Base-by-base conservation (phyloP, 441 rosid species). In the Croton setiger region DNA sequence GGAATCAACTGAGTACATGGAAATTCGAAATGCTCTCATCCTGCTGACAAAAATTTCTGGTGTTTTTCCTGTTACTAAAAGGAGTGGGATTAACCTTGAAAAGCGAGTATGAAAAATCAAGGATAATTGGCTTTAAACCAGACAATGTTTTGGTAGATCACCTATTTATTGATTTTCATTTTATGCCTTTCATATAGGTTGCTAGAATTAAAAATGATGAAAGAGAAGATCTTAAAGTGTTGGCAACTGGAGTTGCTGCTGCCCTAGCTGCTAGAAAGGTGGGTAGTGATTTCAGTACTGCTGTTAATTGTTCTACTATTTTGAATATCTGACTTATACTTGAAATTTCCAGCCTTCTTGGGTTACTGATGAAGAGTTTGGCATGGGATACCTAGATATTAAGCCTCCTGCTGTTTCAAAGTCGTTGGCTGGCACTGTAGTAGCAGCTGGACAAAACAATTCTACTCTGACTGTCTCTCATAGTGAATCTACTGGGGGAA, bases 361-460 rank as follows among this genome's bases (percentile, higher is more conserved):
- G 99, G 96, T 96, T 53, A 93, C 98, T 0, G 99, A 96, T 78
- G 99, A 96, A 79, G 99, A 96, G 80, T 96, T 93, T 82, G 96
- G 98, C 75, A 91, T 91, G 99, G 99, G 99, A 75, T 93, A 85
- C 79, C 89, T 96, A 67, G 98, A 96, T 69, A 77, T 88, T 64
- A 96, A 90, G 81, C 90, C 95, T 72, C 86, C 92, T 51, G 75
- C 80, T 54, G 83, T 85, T 66, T 73, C 91, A 64, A 91, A 87
- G 81, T 81, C 88, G 77, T 58, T 80, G 27, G 72, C 85, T 69
- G 70, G 82, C 71, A 82, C 67, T 72, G 17, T 61, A 59, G 17
- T 61, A 59, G 75, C 72, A 41, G 52, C 83, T 66, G 80, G 77
- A 41, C 93, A 85, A 69, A 88, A 81, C 68, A 91, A 86, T 70